Evolutionary conservation across 2,329 filamentous ascomycete genomes (phyloP), one percentile per base, ranked within the genome.

Genomic region (Colletotrichum plurivorum): DNA sequence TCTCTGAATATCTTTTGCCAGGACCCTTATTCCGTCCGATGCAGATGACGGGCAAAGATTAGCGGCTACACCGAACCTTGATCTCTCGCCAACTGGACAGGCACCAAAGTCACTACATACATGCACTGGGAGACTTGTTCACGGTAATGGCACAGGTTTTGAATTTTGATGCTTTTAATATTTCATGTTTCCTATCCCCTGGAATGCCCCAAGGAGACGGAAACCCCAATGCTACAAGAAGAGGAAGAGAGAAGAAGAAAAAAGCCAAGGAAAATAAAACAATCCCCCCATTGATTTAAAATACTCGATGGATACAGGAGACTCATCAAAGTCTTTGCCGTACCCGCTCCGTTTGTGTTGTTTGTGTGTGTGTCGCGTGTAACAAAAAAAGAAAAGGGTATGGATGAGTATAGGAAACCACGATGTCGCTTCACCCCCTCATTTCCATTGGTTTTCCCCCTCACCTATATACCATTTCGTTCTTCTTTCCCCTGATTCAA

Each of bases 171-270:
- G 73, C 64, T 75, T 75, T 54, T 67, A 20, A 61, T 62, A 69
- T 67, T 78, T 76, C 74, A 78, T 77, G 77, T 78, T 69, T 68
- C 75, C 75, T 77, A 81, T 78, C 76, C 76, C 74, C 73, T 72
- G 72, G 70, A 75, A 73, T 71, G 68, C 52, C 54, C 63, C 58
- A 67, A 53, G 43, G 54, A 63, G 69, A 73, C 70, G 73, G 49
- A 71, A 72, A 74, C 60, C 73, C 74, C 72, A 65, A 73, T 73
- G 74, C 70, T 74, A 74, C 55, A 74, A 60, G 72, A 71, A 63
- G 63, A 63, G 56, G 20, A 22, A 3, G 53, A 51, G 67, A 71
- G 57, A 61, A 69, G 62, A 60, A 60, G 43, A 54, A 45, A 48
- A 63, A 62, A 72, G 31, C 8, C 10, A 36, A 36, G 71, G 67